phyloP scores from a whole-genome alignment of 1,139 yeast genomes.

The Geotrichum carabidarum region DNA sequence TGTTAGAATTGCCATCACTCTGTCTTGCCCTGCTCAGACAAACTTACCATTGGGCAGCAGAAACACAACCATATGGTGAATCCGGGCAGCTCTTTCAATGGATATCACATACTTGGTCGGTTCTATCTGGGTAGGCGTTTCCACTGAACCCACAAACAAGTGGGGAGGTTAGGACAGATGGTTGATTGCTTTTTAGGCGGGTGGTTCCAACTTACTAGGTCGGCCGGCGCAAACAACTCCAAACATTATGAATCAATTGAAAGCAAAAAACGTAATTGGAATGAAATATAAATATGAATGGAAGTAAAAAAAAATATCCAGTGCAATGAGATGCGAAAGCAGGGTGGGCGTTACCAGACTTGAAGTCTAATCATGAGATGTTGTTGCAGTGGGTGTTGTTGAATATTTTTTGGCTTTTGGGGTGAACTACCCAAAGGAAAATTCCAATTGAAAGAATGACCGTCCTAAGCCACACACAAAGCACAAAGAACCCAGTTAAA shows the following conservation, averaged over 20 bases:
- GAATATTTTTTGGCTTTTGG: too few species aligned
- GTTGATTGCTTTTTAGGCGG: too few species aligned
- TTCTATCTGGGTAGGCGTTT: constrained; percentile 47
- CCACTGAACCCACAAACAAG: constrained; percentile 33
- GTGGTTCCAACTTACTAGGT: constrained; percentile 29
- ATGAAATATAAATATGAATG: not conserved
- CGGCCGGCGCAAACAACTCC: constrained; percentile 46
- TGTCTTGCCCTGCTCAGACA: not conserved
- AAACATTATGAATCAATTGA: constrained; percentile 35
- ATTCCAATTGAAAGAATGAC: too few species aligned
- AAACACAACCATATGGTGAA: constrained; percentile 71
- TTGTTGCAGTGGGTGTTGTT: too few species aligned
- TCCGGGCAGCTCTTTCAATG: constrained; percentile 56
- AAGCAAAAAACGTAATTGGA: not conserved
- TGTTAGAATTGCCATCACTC: not conserved
- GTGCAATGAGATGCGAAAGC: too few species aligned
- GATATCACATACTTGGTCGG: constrained; percentile 57
- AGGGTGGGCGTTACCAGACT: too few species aligned
- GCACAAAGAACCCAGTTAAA: too few species aligned
- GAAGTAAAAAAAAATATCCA: not conserved
- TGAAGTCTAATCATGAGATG: too few species aligned
- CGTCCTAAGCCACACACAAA: too few species aligned
- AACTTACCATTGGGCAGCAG: constrained; percentile 61
- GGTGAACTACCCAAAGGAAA: too few species aligned
- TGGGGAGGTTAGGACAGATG: too few species aligned